Evolutionary conservation across 805 yeast genomes (phyloP).

Genomic region (Candida pseudoglaebosa): DNA sequence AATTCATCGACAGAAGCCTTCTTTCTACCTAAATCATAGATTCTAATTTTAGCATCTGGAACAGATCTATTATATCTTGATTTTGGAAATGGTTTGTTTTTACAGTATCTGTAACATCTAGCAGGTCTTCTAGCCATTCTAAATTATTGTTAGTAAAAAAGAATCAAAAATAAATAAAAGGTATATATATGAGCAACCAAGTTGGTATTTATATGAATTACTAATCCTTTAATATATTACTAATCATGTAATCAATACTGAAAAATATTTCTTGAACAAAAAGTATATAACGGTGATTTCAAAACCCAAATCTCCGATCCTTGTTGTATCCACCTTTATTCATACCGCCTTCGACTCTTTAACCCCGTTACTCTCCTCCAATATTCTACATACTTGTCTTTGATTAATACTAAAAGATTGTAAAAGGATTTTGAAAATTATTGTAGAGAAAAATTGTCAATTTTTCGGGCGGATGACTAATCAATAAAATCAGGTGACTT

Average conservation of each 20-base stretch:
- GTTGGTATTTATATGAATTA: neutral
- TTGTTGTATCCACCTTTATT: too few relatives aligned
- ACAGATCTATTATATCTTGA: conserved; percentile 99
- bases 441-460: neutral
- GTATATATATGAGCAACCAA: too few relatives aligned
- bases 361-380: neutral
- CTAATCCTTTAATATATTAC: neutral
- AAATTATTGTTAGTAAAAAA: conserved; percentile 5
- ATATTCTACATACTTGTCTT: neutral
- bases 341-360: neutral
- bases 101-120: conserved; percentile 99
- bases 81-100: conserved; percentile 99
- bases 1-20: conserved; percentile 99
- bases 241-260: neutral
- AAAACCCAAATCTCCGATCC: too few relatives aligned
- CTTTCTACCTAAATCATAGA: conserved; percentile 99
- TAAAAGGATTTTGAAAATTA: neutral
- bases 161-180: neutral
- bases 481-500: neutral
- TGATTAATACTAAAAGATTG: neutral
- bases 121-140: conserved; percentile 99
- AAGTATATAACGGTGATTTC: too few relatives aligned
- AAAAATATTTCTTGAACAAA: too few relatives aligned
- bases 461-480: neutral
- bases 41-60: conserved; percentile 99